A percentile compares a stretch with the other conserved stretches of the same genome.
phyloP scores from a whole-genome alignment of 2,329 filamentous ascomycete genomes.

The Knufia fluminis region DNA sequence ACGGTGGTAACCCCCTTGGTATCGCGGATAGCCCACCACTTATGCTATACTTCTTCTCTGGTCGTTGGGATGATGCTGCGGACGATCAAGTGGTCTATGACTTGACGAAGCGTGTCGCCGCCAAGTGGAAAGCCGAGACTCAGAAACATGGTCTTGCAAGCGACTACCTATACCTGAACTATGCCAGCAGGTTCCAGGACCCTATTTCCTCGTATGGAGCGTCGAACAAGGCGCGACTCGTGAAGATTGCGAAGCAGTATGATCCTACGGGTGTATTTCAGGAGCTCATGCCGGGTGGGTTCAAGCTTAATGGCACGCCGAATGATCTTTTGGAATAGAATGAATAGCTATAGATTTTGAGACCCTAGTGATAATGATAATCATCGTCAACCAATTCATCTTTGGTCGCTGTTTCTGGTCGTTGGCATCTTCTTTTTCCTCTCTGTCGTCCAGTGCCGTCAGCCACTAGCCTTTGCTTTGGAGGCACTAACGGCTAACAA shows the following conservation, averaged over 20 bases:
- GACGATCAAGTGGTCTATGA: background rate
- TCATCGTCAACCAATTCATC: no score
- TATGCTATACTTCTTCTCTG: background rate
- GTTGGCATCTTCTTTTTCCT: no score
- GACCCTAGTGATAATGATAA: no score
- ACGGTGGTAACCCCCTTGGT: background rate
- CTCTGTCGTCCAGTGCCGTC: no score
- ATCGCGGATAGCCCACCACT: background rate
- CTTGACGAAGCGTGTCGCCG: background rate
- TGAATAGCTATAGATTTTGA: no score
- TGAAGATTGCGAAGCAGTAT: slow-evolving; percentile 8
- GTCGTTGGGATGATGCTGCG: background rate
- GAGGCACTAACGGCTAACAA: no score
- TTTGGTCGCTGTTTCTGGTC: no score
- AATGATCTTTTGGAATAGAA: no score
- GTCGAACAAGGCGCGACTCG: slow-evolving; percentile 12
- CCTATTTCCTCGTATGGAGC: slow-evolving; percentile 19
- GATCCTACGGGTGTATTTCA: slow-evolving; percentile 21
- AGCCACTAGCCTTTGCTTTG: no score
- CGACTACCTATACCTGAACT: slow-evolving; percentile 11
- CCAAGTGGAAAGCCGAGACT: background rate
- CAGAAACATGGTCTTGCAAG: background rate
- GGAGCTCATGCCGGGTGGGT: slow-evolving; percentile 17
- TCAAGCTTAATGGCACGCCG: slow-evolving; percentile 9
- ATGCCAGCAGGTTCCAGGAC: slow-evolving; percentile 17